phyloP scores from a whole-genome alignment of 2,329 filamentous ascomycete genomes.

The Setomelanomma holmii region DNA sequence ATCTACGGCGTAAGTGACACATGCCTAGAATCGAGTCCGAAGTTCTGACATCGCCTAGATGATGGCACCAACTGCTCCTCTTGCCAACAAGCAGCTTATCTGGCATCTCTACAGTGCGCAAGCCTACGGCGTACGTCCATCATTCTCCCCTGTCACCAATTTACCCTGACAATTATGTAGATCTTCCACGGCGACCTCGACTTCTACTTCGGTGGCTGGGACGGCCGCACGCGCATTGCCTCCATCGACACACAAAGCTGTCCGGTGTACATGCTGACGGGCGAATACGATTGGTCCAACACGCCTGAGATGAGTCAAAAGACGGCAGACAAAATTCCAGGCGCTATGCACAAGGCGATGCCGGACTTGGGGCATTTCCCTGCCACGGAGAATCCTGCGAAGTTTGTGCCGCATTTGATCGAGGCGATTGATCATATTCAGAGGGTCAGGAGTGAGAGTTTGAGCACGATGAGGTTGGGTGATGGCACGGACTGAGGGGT shows the following conservation, averaged over 20 bases:
- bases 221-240: constrained; percentile 54
- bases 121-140: constrained; percentile 52
- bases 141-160: neutral
- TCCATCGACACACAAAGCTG: constrained; percentile 58
- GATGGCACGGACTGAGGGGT: constrained; percentile 28
- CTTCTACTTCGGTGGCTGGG: constrained; percentile 61
- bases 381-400: constrained; percentile 53
- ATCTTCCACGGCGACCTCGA: constrained; percentile 61
- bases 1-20: constrained; percentile 50
- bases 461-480: constrained; percentile 18
- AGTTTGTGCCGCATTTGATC: constrained; percentile 49
- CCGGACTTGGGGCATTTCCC: constrained; percentile 57
- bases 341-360: constrained; percentile 55
- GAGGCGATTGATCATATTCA: constrained; percentile 50
- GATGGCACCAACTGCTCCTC: constrained; percentile 56
- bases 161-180: constrained; percentile 7
- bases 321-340: constrained; percentile 57
- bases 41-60: constrained; percentile 38
- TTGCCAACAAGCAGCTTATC: constrained; percentile 56
- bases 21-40: too few relatives aligned
- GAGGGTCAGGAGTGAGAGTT: constrained; percentile 6
- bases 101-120: constrained; percentile 60
- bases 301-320: constrained; percentile 56
- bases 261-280: constrained; percentile 60
- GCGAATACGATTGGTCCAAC: constrained; percentile 59